A percentile compares a stretch with the other conserved stretches of the same genome.
phyloP scores from a whole-genome alignment of 2,329 filamentous ascomycete species.

The Pseudogymnoascus sp. region DNA sequence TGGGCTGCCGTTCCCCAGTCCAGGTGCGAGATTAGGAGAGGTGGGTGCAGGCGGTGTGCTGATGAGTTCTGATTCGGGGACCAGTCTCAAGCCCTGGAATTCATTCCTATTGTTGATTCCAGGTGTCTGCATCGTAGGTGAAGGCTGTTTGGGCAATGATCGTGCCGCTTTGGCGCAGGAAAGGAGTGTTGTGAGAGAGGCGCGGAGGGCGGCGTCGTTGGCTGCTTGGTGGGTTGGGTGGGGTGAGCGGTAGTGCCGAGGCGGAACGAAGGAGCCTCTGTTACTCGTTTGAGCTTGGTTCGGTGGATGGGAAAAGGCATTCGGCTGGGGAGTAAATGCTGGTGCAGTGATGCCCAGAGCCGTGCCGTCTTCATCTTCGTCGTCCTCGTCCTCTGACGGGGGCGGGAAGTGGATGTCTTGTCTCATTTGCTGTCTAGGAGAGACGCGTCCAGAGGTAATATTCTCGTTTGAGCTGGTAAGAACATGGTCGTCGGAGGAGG shows the following conservation, averaged over 20 bases:
- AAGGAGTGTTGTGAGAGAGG: conserved; percentile 87
- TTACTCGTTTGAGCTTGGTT: conserved; percentile 35
- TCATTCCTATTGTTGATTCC: conserved; percentile 30
- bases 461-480: conserved; percentile 56
- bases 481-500: conserved; percentile 71
- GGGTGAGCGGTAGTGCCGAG: conserved; percentile 27
- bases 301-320: conserved; percentile 84
- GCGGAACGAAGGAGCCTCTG: conserved; percentile 32
- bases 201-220: conserved; percentile 86
- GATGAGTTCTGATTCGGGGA: conserved; percentile 56
- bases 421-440: conserved; percentile 26
- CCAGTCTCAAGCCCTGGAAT: conserved; percentile 52
- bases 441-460: conserved; percentile 29
- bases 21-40: conserved; percentile 21
- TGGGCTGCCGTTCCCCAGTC: conserved; percentile 39
- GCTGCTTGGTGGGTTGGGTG: conserved; percentile 64
- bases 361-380: conserved; percentile 72
- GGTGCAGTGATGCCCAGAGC: conserved; percentile 57
- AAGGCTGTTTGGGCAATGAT: conserved; percentile 60
- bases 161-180: conserved; percentile 92
- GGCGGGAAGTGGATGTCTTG: conserved; percentile 27
- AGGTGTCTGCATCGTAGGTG: conserved; percentile 7
- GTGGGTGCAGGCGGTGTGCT: conserved; percentile 30
- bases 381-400: conserved; percentile 37
- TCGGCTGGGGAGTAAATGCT: conserved; percentile 78